phyloP scores from a whole-genome alignment of 768 basidiomycete genomes.

The Fomitopsis serialis region DNA sequence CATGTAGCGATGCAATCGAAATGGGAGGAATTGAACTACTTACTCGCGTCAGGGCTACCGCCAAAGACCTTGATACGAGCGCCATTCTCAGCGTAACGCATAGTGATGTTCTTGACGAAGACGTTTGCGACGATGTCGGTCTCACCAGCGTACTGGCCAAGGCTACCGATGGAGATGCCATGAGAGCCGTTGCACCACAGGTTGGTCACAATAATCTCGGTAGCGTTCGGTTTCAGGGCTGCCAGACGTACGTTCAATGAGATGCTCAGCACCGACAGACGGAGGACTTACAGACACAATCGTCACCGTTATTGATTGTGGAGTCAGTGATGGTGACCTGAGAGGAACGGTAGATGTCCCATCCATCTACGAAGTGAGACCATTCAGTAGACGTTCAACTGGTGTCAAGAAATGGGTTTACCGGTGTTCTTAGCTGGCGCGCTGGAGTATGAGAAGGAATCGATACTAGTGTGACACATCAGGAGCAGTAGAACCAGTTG shows the following conservation, averaged over 20 bases:
- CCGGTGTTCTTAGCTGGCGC: conserved; percentile 31
- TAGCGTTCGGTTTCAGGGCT: conserved; percentile 43
- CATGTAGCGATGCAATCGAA: conserved; percentile 1
- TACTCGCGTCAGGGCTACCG: conserved; percentile 33
- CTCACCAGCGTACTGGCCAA: conserved; percentile 34
- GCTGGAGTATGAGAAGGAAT: conserved; percentile 27
- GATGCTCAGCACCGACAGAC: not conserved
- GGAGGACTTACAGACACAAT: conserved; percentile 27
- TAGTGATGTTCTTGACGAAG: conserved; percentile 35
- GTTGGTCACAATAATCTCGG: conserved; percentile 34
- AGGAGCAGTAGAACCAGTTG: conserved; percentile 16
- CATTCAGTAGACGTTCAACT: conserved; percentile 23
- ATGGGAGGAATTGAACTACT: not conserved
- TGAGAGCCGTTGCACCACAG: conserved; percentile 39
- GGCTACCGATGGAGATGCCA: conserved; percentile 45
- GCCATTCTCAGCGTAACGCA: conserved; percentile 42
- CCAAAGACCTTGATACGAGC: conserved; percentile 48
- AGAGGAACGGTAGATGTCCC: conserved; percentile 42
- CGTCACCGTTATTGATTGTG: conserved; percentile 35
- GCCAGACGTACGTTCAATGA: not conserved
- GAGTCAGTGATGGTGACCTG: conserved; percentile 30
- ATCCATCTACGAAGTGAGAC: conserved; percentile 28
- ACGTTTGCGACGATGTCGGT: conserved; percentile 42
- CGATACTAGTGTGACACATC: conserved; percentile 18
- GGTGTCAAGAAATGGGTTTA: not conserved